phyloP scores from a whole-genome alignment of 2,329 filamentous ascomycete genomes.

The Elsinoe fawcettii region DNA sequence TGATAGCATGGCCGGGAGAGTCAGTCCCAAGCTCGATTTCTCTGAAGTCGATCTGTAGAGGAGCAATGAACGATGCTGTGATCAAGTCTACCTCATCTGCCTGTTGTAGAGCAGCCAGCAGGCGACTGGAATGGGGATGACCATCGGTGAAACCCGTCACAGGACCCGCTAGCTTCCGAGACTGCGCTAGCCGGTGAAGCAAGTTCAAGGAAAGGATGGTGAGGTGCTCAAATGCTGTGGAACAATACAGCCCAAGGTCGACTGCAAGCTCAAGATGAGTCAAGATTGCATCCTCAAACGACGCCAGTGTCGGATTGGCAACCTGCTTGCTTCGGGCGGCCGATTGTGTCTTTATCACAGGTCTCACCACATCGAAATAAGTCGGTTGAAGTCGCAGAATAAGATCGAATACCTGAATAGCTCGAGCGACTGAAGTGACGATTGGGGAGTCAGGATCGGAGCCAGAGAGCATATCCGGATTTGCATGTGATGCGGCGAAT shows the following conservation, averaged over 20 bases:
- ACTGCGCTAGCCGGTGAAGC: slow-evolving; percentile 78
- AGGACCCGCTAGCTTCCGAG: slow-evolving; percentile 62
- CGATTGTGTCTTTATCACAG: slow-evolving; percentile 61
- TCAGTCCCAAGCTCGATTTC: slow-evolving; percentile 65
- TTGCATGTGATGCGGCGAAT: slow-evolving; percentile 71
- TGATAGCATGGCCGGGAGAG: slow-evolving; percentile 69
- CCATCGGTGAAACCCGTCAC: slow-evolving; percentile 39
- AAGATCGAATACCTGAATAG: slow-evolving; percentile 75
- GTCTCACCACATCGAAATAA: slow-evolving; percentile 80
- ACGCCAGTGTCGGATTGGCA: slow-evolving; percentile 69
- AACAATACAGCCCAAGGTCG: slow-evolving; percentile 78
- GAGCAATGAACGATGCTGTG: slow-evolving; percentile 60
- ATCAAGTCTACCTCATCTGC: slow-evolving; percentile 76
- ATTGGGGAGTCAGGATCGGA: slow-evolving; percentile 71
- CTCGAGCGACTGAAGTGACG: slow-evolving; percentile 67
- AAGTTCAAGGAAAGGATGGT: slow-evolving; percentile 74
- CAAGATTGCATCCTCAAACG: slow-evolving; percentile 84
- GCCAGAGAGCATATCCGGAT: slow-evolving; percentile 62
- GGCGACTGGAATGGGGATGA: slow-evolving; percentile 44
- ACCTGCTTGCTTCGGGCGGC: slow-evolving; percentile 54
- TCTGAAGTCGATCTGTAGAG: slow-evolving; percentile 57
- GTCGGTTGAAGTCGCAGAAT: slow-evolving; percentile 84
- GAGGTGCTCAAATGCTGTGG: slow-evolving; percentile 71
- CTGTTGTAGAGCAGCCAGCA: slow-evolving; percentile 75
- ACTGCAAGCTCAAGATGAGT: slow-evolving; percentile 72